phyloP scores from a whole-genome alignment of 257 asterid genomes.

The Schizonepeta tenuifolia region DNA sequence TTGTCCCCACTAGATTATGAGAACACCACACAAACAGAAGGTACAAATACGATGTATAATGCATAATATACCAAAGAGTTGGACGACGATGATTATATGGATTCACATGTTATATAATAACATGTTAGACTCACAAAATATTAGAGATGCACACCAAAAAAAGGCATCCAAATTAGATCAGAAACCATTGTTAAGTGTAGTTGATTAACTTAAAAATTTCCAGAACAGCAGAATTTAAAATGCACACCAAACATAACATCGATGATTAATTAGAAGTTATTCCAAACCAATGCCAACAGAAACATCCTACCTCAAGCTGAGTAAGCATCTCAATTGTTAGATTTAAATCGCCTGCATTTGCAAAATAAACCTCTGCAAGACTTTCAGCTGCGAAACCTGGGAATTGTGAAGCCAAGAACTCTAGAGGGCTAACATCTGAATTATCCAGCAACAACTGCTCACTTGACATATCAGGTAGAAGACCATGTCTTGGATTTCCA shows the following conservation, averaged over 20 bases:
- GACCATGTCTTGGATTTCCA: conserved; percentile 59
- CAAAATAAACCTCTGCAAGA: conserved; percentile 92
- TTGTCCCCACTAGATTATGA: neutral
- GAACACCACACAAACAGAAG: neutral
- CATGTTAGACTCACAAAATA: neutral
- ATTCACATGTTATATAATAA: neutral
- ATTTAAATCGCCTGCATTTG: conserved; percentile 85
- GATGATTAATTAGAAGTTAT: neutral
- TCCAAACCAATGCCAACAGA: conserved; percentile 20
- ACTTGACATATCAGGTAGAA: conserved; percentile 58
- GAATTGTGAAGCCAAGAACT: conserved; percentile 83
- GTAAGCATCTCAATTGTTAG: conserved; percentile 93
- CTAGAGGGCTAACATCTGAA: conserved; percentile 66
- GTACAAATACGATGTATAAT: conserved; percentile 10
- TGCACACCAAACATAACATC: conserved; percentile 24
- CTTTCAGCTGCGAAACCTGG: conserved; percentile 96
- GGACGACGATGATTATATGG: neutral
- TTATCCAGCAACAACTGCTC: conserved; percentile 66
- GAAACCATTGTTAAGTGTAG: neutral
- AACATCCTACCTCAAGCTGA: conserved; percentile 85
- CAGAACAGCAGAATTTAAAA: conserved; percentile 12
- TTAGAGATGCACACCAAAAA: neutral
- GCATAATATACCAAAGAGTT: neutral
- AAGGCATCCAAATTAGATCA: neutral
- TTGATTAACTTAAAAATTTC: conserved; percentile 13